Base-by-base conservation (phyloP, 345 rosid species). In the Noccaea caerulescens region DNA sequence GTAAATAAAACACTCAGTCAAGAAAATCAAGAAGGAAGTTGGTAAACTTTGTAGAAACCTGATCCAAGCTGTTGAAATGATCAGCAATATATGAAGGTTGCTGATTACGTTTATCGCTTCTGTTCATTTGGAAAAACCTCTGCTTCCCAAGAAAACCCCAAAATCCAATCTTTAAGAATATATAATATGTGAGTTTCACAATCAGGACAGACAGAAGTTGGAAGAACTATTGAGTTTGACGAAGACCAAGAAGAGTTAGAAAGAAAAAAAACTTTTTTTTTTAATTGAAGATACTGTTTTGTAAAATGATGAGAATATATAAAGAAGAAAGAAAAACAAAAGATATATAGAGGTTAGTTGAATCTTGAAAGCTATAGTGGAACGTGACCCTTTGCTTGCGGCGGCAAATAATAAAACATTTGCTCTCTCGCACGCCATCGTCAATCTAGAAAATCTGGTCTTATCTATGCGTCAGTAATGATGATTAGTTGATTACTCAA, bases 61-160 rank as follows among this genome's bases (percentile, higher is more conserved):
- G 84, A 71, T 88, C 92, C 79, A 91, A 58, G 25, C 83, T 85
- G 72, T 55, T 81, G 82, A 87, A 91, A 73, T 85, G 83, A 69
- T 91, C 97, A 46, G 84, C 80, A 66, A 91, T 86, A 62, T 8
- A 69, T 3, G 76, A 55, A 44, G 86, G 77, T n/a, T 71, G 78
- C 78, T 38, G 75, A 27, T 66, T 73, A 23, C 42, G 53, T 51
- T 32, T 72, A 73, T 81, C 23, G 8, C 52, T 9, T 51, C 71
- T 56, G 33, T 76, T 78, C 72, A 71, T 71, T 18, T 27, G 30
- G 79, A 41, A 52, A 41, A 63, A 27, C 27, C 44, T 42, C 79
- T 38, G 51, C 46, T 37, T 33, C 46, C 16, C 59, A 42, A 71
- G 50, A 54, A 69, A 41, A 18, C 34, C 6, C 7, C 43, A 8